A percentile compares a stretch with the other conserved stretches of the same genome.
Evolutionary conservation across 2,329 filamentous ascomycete species (phyloP).

Genomic region (Torrubiellomyces zombiae): DNA sequence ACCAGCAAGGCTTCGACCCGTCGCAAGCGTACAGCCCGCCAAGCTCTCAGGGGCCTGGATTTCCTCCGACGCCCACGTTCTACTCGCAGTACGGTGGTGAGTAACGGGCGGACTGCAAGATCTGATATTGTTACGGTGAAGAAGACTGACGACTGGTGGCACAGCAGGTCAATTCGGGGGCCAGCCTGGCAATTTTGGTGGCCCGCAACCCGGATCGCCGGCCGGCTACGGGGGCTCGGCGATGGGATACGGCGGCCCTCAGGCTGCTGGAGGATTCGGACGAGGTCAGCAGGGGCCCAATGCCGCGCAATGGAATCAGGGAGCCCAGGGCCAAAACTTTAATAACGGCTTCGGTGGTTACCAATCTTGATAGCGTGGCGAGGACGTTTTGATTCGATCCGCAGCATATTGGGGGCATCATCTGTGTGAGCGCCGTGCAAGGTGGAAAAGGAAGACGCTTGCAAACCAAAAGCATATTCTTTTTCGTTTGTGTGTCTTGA

Average conservation of each 20-base stretch:
- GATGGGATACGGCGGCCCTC: conserved; percentile 54
- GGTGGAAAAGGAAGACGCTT: too few species aligned
- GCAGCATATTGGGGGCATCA: too few species aligned
- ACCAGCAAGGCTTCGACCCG: conserved; percentile 51
- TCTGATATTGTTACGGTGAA: conserved; percentile 3
- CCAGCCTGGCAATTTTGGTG: conserved; percentile 51
- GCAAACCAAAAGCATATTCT: too few species aligned
- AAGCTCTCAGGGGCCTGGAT: conserved; percentile 54
- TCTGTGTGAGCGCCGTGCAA: conserved; percentile 4
- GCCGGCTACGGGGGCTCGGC: conserved; percentile 48
- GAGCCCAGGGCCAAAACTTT: conserved; percentile 37
- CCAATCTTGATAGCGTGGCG: conserved; percentile 40
- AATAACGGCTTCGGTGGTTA: conserved; percentile 46
- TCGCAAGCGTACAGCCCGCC: conserved; percentile 56
- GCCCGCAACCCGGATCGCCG: conserved; percentile 43
- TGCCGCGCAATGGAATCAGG: conserved; percentile 37
- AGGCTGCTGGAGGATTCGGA: conserved; percentile 71
- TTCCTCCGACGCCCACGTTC: conserved; percentile 67
- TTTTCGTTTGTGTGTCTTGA: too few species aligned
- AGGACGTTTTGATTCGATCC: too few species aligned
- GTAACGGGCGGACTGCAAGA: too few species aligned
- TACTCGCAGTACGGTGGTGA: conserved; percentile 88
- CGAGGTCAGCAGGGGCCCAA: conserved; percentile 50
- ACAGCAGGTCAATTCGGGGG: conserved; percentile 39
- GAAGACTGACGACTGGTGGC: too few species aligned